phyloP scores from a whole-genome alignment of 164 flowering plant species.

The Buxus sempervirens region DNA sequence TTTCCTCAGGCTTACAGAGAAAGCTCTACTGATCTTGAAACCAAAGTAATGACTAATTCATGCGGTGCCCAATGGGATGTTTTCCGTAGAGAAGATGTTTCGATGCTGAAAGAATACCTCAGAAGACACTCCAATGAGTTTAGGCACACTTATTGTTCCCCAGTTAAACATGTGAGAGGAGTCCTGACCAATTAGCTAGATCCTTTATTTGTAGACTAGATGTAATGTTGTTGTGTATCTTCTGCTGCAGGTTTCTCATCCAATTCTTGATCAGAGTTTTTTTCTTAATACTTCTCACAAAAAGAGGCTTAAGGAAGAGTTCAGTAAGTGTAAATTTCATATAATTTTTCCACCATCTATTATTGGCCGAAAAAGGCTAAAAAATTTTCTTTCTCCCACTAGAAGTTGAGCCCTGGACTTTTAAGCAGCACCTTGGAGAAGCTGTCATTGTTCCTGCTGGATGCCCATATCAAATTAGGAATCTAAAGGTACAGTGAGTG shows the following conservation, averaged over 20 bases:
- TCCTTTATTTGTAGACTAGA: background rate
- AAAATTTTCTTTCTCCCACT: conserved; percentile 8
- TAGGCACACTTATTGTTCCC: conserved; percentile 25
- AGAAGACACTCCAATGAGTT: conserved; percentile 50
- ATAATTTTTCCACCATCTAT: background rate
- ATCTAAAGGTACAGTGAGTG: conserved; percentile 46
- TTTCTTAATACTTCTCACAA: conserved; percentile 37
- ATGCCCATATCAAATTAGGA: conserved; percentile 73
- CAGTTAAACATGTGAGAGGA: conserved; percentile 39
- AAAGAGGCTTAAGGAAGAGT: conserved; percentile 51
- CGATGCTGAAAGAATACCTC: conserved; percentile 63
- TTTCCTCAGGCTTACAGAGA: conserved; percentile 15
- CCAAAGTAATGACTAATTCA: conserved; percentile 16
- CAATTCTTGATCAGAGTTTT: conserved; percentile 48
- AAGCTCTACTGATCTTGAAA: conserved; percentile 13
- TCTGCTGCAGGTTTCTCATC: conserved; percentile 37
- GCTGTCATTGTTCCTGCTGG: conserved; percentile 81
- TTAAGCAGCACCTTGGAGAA: conserved; percentile 71
- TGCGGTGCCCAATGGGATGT: conserved; percentile 80
- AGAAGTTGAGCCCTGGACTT: conserved; percentile 79
- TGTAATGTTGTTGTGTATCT: conserved; percentile 6
- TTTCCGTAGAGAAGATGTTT: conserved; percentile 77
- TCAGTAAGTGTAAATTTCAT: conserved; percentile 20
- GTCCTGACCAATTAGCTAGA: background rate
- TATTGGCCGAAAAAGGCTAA: background rate